Conservation (phyloP, 169 alveolate genomes). For the Plasmodium berghei region DNA sequence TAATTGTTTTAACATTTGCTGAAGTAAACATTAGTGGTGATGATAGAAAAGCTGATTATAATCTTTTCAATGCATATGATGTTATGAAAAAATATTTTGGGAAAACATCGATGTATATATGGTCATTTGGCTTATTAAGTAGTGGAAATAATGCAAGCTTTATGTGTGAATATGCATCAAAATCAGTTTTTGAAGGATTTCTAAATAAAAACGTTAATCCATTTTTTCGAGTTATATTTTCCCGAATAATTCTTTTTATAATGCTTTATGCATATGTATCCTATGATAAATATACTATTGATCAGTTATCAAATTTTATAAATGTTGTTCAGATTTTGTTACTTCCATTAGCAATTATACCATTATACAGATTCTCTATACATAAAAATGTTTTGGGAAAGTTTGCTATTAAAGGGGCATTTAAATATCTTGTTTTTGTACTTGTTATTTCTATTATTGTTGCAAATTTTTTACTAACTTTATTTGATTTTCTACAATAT, state of each 20-base stretch:
- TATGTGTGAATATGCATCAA: conserved; percentile 77
- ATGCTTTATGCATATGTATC: conserved; percentile 36
- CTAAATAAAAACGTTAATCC: conserved; percentile 60
- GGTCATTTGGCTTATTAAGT: conserved; percentile 77
- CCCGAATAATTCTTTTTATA: conserved; percentile 53
- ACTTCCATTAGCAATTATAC: conserved; percentile 67
- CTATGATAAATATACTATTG: conserved; percentile 68
- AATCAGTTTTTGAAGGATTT: conserved; percentile 69
- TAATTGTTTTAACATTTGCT: conserved; percentile 74
- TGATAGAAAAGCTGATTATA: conserved; percentile 49
- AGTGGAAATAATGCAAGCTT: conserved; percentile 76
- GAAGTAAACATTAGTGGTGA: conserved; percentile 31
- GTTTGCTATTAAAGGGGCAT: conserved; percentile 27
- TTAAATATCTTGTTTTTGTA: conserved; percentile 36
- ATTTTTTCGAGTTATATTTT: conserved; percentile 45
- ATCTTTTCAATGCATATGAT: conserved; percentile 69
- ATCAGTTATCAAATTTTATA: conserved; percentile 63
- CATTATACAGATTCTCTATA: conserved; percentile 56
- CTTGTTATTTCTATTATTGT: conserved; percentile 53
- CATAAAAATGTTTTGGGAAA: conserved; percentile 74
- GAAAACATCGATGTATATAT: conserved; percentile 63
- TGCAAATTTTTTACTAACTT: conserved; percentile 36
- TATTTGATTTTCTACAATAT: conserved; percentile 38
- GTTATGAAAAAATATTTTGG: conserved; percentile 74
- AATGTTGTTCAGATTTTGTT: conserved; percentile 65